phyloP scores from a whole-genome alignment of 169 alveolate genomes.

The Eimeria praecox region DNA sequence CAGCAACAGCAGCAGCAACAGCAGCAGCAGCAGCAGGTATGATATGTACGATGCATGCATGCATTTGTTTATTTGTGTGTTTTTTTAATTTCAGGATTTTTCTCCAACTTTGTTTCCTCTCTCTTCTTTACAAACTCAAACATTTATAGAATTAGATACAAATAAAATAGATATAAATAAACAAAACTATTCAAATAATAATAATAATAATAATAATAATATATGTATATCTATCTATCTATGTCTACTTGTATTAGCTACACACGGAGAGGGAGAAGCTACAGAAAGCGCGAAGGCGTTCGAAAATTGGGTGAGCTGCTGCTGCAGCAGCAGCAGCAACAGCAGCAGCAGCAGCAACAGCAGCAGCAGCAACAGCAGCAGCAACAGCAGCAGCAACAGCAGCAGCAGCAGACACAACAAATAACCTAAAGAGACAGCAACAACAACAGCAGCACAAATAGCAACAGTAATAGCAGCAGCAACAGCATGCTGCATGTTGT shows the following conservation, averaged over 20 bases:
- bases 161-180: no score
- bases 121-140: not conserved
- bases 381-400: conserved; percentile 1
- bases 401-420: not conserved
- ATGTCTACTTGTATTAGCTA: not conserved
- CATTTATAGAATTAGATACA: not conserved
- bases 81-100: no score
- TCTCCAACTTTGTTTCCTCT: not conserved
- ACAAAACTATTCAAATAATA: no score
- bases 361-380: conserved; percentile 14
- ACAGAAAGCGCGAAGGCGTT: not conserved
- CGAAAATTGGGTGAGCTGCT: conserved; percentile 24
- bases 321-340: conserved; percentile 23
- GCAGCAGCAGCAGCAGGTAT: conserved; percentile 69
- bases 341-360: not conserved
- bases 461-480: not conserved
- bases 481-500: not conserved
- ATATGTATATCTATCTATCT: not conserved
- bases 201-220: no score
- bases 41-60: not conserved
- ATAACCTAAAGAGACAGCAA: not conserved
- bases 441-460: conserved; percentile 9
- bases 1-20: conserved; percentile 70
- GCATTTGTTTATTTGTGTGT: no score
- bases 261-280: not conserved